Percentiles rank a stretch among this genome's conserved stretches.
These are phyloP conservation scores for Daldinia eschscholtzii DNA, from an alignment of 2,329 filamentous ascomycete genomes.

Conservation along the genomic window DNA sequence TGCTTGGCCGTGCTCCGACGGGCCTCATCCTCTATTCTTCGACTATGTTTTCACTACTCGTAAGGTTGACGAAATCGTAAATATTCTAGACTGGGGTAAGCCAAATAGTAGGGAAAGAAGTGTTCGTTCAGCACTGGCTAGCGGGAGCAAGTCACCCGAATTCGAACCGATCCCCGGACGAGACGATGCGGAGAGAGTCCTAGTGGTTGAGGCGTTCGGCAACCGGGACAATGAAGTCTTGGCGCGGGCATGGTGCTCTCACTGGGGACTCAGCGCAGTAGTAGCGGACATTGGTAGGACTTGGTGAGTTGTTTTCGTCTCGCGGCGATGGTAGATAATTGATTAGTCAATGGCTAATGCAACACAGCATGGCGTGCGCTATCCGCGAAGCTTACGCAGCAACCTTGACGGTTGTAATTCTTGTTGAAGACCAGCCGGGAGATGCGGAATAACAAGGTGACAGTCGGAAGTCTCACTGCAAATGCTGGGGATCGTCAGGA, in stretches of 20 bases:
- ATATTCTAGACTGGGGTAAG: conserved; percentile 74
- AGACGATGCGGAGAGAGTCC: conserved; percentile 72
- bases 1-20: conserved; percentile 73
- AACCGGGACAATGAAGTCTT: conserved; percentile 82
- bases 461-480: conserved; percentile 27
- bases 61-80: conserved; percentile 73
- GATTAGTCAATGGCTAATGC: conserved; percentile 40
- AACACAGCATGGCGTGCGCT: conserved; percentile 74
- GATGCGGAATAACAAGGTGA: conserved; percentile 49
- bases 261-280: conserved; percentile 79
- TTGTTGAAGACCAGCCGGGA: conserved; percentile 67
- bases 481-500: conserved; percentile 22
- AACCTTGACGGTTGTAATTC: conserved; percentile 77
- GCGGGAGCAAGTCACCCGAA: conserved; percentile 42
- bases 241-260: conserved; percentile 80
- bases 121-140: conserved; percentile 43
- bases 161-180: conserved; percentile 49
- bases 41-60: conserved; percentile 74
- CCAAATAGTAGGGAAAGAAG: conserved; percentile 48
- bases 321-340: conserved; percentile 24
- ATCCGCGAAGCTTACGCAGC: conserved; percentile 82
- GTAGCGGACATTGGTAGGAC: conserved; percentile 77
- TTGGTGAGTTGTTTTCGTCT: conserved; percentile 62
- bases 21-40: conserved; percentile 78
- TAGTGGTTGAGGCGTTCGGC: conserved; percentile 79